Evolutionary conservation across 495 filamentous ascomycete genomes (phyloP), one percentile per base, ranked within the genome.

Genomic region (Cryomyces minteri): DNA sequence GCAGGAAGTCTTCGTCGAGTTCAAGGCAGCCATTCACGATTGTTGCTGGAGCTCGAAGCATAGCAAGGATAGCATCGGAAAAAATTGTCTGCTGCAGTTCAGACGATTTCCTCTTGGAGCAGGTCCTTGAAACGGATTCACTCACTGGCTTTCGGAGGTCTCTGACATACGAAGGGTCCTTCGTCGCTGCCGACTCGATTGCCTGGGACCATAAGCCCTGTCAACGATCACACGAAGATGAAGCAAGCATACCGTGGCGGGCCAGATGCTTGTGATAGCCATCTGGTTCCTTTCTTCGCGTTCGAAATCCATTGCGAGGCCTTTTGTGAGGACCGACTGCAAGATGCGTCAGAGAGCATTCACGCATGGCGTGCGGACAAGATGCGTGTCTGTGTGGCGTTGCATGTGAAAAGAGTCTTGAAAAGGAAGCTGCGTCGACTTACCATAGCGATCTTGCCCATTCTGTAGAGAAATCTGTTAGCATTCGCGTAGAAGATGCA

Each of bases 241-340:
- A 25, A 25, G 28, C 18, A 31, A 39, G 66, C 79, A 52, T 61
- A 80, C 82, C 25, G 65, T 67, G 9, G 84, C 83, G 14, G 84
- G 85, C 84, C 84, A 93, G 8, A 90, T 72, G 50, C 82, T 80
- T 0, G 77, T 85, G 41, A 88, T 75, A 4, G 80, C 80, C 83
- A 90, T 84, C 12, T 73, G 68, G 6, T 41, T 60, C 41, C 69
- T 65, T 5, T 69, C 78, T 51, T 87, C 70, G 43, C 84, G 56
- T 47, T 75, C 64, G 56, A 83, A 84, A 54, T 93, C 85, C 80
- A 90, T 84, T 3, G 77, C 85, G 25, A 92, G 61, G 4, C 84
- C 85, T 51, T 82, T 83, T 0, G 80, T 81, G 34, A 92, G 54
- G 11, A 88, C 80, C 58, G 73, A 25, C 18, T 25, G 18, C 18